phyloP scores from a whole-genome alignment of 2,329 filamentous ascomycete species.

The Gremmenia infestans region DNA sequence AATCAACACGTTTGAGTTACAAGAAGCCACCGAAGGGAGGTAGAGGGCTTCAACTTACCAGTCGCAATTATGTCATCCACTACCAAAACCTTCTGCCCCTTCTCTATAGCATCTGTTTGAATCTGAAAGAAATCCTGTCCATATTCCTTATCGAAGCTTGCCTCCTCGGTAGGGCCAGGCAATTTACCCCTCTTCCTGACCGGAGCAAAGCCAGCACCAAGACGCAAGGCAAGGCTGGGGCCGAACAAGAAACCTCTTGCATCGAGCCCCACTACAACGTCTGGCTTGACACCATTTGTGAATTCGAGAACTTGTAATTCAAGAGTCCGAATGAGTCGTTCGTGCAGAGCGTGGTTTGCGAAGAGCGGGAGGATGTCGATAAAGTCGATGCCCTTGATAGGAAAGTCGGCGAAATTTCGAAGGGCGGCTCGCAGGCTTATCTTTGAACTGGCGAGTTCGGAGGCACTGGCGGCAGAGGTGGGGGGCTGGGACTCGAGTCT shows the following conservation, averaged over 20 bases:
- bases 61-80: conserved; percentile 99
- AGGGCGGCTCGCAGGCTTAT: conserved; percentile 67
- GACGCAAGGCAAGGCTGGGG: conserved; percentile 74
- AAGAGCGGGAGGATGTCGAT: conserved; percentile 98
- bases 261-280: conserved; percentile 90
- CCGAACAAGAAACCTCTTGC: conserved; percentile 95
- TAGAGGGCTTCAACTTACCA: conserved; percentile 52
- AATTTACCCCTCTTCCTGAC: conserved; percentile 96
- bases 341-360: conserved; percentile 68
- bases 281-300: conserved; percentile 60
- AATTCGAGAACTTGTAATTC: conserved; percentile 72
- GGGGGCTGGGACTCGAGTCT: conserved; percentile 29
- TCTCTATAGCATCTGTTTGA: conserved; percentile 78
- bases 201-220: conserved; percentile 84
- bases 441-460: conserved; percentile 46
- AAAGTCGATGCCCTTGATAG: conserved; percentile 86
- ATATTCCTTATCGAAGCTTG: conserved; percentile 91
- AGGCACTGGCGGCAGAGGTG: conserved; percentile 30
- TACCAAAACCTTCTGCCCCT: conserved; percentile 83
- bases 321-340: conserved; percentile 74
- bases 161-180: conserved; percentile 80
- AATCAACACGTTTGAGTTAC: neutral
- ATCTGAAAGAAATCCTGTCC: conserved; percentile 95
- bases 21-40: neutral
- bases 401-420: conserved; percentile 88